Evolutionary conservation across 2,329 filamentous ascomycete genomes (phyloP).

Genomic region (Pseudocercospora pini-densiflorae): DNA sequence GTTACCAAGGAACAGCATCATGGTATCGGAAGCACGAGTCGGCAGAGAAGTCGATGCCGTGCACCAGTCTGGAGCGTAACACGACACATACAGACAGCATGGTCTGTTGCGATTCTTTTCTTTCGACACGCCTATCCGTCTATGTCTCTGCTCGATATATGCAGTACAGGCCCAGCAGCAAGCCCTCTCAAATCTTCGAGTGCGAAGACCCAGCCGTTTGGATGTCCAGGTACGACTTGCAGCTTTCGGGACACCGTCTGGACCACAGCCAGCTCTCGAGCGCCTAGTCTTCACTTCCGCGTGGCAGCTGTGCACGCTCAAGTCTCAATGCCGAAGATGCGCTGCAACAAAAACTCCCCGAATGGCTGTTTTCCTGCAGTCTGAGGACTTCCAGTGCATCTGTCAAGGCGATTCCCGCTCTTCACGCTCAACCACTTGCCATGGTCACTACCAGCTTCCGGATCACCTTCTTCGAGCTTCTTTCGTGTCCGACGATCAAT

Average conservation of each 20-base stretch:
- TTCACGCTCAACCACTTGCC: constrained; percentile 73
- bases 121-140: not conserved
- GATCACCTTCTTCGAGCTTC: constrained; percentile 54
- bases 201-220: not conserved
- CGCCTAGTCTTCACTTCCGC: no score
- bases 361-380: constrained; percentile 67
- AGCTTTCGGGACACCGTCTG: not conserved
- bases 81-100: no score
- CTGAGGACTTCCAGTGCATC: constrained; percentile 69
- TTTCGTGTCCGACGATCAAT: constrained; percentile 71
- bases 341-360: constrained; percentile 33
- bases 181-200: no score
- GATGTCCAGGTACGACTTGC: not conserved
- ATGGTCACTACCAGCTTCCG: constrained; percentile 71
- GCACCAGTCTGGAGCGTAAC: no score
- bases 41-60: no score
- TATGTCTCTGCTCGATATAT: not conserved
- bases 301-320: not conserved
- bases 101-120: not conserved
- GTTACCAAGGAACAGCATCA: not conserved
- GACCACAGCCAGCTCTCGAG: not conserved
- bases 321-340: constrained; percentile 23
- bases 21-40: not conserved
- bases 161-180: no score
- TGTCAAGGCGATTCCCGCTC: constrained; percentile 79